Conservation (phyloP, 352 stramenopile species). For the Phytophthora tentaculata region DNA sequence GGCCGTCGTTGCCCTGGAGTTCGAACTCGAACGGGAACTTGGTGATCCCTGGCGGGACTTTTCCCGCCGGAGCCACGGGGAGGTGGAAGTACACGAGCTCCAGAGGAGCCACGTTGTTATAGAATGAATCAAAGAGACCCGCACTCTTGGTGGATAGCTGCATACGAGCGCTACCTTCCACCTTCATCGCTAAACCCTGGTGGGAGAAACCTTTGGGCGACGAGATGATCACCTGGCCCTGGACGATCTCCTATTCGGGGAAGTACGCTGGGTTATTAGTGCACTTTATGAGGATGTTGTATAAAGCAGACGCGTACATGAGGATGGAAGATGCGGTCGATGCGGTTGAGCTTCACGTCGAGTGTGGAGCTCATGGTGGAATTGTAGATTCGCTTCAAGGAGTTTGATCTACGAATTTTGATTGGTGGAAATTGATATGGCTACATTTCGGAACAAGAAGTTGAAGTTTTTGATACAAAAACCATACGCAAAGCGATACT, state of each 20-base stretch:
- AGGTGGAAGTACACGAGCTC: slow-evolving; percentile 89
- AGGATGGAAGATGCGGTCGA: slow-evolving; percentile 86
- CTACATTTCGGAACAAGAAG: slow-evolving; percentile 1
- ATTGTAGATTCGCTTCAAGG: slow-evolving; percentile 21
- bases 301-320: slow-evolving; percentile 48
- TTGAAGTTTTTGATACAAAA: slow-evolving; percentile 4
- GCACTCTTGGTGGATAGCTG: slow-evolving; percentile 83
- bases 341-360: slow-evolving; percentile 85
- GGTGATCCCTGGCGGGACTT: slow-evolving; percentile 79
- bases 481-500: not conserved
- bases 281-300: not conserved
- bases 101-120: slow-evolving; percentile 74
- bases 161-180: slow-evolving; percentile 81
- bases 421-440: slow-evolving; percentile 20
- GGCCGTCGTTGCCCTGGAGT: slow-evolving; percentile 64
- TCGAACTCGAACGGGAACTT: slow-evolving; percentile 93
- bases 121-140: slow-evolving; percentile 86
- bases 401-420: slow-evolving; percentile 8
- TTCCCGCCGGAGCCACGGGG: slow-evolving; percentile 65
- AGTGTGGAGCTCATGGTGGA: slow-evolving; percentile 77
- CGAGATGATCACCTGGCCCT: slow-evolving; percentile 86
- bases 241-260: slow-evolving; percentile 69
- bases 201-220: slow-evolving; percentile 87
- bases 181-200: slow-evolving; percentile 83
- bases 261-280: slow-evolving; percentile 8